Evolutionary conservation across 768 basidiomycete species (phyloP), one percentile per base, ranked within the genome.

Genomic region (Boletus reticuloceps): DNA sequence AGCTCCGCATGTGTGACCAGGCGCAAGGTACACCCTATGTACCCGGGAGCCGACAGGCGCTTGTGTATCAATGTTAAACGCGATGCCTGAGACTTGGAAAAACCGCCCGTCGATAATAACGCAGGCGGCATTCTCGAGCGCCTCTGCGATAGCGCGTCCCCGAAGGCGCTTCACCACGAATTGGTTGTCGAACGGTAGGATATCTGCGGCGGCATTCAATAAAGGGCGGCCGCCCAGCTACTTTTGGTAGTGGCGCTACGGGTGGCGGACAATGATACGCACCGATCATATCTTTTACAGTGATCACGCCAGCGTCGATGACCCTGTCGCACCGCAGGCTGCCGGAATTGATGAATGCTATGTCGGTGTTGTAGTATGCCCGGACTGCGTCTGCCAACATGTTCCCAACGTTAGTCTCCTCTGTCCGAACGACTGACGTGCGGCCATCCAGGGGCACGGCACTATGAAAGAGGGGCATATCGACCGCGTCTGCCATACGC

Each of bases 361-460:
- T 52, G 36, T 64, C 64, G 64, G 64, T 22, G 27, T 55, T 45
- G 25, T 58, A 43, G 44, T 60, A 60, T 38, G 50, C 48, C 65
- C 65, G 64, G 46, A 55, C 62, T 47, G 54, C 62, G 50, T 60
- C 47, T 20, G 54, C 56, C 4, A 57, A 29, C 49, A 54, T 54
- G 20, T 52, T 56, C 0, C 60, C 49, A 5, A 59, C 1, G 38
- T 48, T 39, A 3, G 54, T 48, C 9, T 56, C 54, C 3, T 9
- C 20, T 9, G 48, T 53, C 46, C 50, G 53, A 46, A 48, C 20
- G n/a, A 22, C 37, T 2, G 44, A 51, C 6, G 37, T 51, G 36
- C 54, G 53, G 31, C 42, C 53, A 6, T 54, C 51, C n/a, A 59
- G 51, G 37, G 54, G 50, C 2, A 53, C 45, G 6, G 42, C 37